These are phyloP conservation scores for Rhodocollybia butyracea DNA, from an alignment of 768 basidiomycete genomes.

Conservation along the genomic window DNA sequence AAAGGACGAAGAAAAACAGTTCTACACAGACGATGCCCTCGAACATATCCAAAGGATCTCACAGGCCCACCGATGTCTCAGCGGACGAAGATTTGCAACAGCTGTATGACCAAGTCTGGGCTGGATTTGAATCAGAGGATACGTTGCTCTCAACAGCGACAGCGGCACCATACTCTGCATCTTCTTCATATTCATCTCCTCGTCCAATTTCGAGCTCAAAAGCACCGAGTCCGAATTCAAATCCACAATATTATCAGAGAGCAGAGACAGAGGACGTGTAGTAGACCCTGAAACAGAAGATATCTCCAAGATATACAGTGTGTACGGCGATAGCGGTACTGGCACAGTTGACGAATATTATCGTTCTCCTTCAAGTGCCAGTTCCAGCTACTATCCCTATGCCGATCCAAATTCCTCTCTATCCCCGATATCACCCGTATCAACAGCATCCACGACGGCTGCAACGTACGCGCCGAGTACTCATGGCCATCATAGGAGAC, in stretches of 20 bases:
- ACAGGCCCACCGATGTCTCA: no score
- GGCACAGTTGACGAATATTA: not conserved
- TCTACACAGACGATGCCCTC: no score
- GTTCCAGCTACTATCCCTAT: not conserved
- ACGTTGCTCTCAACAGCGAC: not conserved
- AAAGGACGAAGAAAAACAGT: no score
- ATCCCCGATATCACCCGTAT: not conserved
- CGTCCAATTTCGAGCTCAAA: not conserved
- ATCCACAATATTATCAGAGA: not conserved
- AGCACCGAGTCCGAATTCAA: not conserved
- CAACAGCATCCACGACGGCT: not conserved
- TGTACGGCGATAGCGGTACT: not conserved
- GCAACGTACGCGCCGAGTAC: not conserved
- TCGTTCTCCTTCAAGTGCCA: not conserved
- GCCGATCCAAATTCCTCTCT: not conserved
- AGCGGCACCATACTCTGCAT: slow-evolving; percentile 18
- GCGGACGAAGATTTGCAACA: slow-evolving; percentile 17
- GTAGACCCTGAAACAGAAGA: not conserved
- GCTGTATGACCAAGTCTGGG: slow-evolving; percentile 19
- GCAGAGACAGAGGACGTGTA: not conserved
- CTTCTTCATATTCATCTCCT: not conserved
- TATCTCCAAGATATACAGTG: not conserved
- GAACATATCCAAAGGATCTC: no score
- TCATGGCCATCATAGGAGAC: not conserved
- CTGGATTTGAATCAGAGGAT: slow-evolving; percentile 16